These are phyloP conservation scores for Crithidia brevicula DNA, from an alignment of 208 protist genomes.

Conservation along the genomic window DNA sequence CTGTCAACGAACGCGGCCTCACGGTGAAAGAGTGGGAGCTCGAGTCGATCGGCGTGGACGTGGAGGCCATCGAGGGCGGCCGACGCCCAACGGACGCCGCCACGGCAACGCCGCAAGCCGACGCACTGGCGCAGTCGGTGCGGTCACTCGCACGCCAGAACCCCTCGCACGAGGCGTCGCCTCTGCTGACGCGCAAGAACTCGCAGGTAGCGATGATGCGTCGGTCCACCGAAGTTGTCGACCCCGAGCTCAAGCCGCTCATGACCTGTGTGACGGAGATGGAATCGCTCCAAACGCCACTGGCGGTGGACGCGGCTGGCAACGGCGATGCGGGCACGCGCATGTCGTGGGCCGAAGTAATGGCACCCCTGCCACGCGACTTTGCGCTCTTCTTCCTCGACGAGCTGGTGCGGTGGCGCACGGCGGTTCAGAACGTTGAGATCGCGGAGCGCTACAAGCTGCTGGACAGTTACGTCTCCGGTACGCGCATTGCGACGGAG, in stretches of 20 bases:
- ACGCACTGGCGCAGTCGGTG: conserved; percentile 24
- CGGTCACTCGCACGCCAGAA: conserved; percentile 10
- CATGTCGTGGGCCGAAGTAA: conserved; percentile 40
- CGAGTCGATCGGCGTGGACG: conserved; percentile 33
- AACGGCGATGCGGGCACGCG: conserved; percentile 11
- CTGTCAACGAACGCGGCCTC: conserved; percentile 47
- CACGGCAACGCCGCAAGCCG: conserved; percentile 6
- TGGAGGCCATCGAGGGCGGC: background rate
- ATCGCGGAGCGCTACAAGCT: conserved; percentile 44
- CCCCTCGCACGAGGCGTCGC: conserved; percentile 10
- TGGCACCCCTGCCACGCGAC: conserved; percentile 34
- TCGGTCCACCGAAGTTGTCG: background rate
- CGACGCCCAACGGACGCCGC: background rate
- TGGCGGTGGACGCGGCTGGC: background rate
- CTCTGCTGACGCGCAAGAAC: conserved; percentile 1
- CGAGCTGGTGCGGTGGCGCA: conserved; percentile 65
- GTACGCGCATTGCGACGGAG: conserved; percentile 10
- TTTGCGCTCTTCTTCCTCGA: conserved; percentile 66
- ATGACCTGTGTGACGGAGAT: conserved; percentile 45
- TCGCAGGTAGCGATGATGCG: conserved; percentile 4
- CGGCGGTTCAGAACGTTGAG: conserved; percentile 40
- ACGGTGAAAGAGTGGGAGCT: conserved; percentile 82
- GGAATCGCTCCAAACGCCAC: conserved; percentile 3
- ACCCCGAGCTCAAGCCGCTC: conserved; percentile 30
- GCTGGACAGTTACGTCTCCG: conserved; percentile 34